Percentiles rank a stretch among this genome's conserved stretches.
Evolutionary conservation across 2,329 filamentous ascomycete genomes (phyloP).

Genomic region (Stagonosporopsis cucurbitacearum): DNA sequence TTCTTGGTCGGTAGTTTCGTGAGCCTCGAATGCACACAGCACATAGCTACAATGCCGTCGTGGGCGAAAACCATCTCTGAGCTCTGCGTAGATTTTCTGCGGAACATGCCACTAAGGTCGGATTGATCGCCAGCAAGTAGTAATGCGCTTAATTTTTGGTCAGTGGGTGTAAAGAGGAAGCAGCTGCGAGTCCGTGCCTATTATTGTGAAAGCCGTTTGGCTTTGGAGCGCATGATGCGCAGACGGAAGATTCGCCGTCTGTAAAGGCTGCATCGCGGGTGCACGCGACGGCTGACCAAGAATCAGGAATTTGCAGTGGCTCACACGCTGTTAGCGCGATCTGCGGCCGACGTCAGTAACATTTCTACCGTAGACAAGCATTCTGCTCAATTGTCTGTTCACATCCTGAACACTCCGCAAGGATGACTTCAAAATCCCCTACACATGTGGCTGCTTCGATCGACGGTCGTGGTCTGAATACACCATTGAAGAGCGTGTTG

Average conservation of each 20-base stretch:
- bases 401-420: neutral
- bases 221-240: neutral
- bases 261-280: neutral
- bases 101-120: no score
- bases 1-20: neutral
- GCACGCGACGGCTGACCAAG: neutral
- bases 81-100: no score
- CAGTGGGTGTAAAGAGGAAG: neutral
- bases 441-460: neutral
- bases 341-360: constrained; percentile 18
- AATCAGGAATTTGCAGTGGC: constrained; percentile 12
- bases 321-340: constrained; percentile 12
- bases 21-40: neutral
- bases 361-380: constrained; percentile 15
- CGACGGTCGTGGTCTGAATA: constrained; percentile 18
- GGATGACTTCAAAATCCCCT: constrained; percentile 7
- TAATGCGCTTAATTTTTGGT: neutral
- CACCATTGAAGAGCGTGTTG: constrained; percentile 39
- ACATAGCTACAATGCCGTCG: neutral
- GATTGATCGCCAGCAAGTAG: neutral
- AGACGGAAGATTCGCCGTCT: neutral
- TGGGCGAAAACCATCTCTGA: no score
- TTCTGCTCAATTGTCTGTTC: constrained; percentile 10
- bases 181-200: neutral
- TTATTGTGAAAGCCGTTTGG: neutral